Evolutionary conservation across 116 monocot genomes (phyloP).

Genomic region (Trichopus zeylanicus): DNA sequence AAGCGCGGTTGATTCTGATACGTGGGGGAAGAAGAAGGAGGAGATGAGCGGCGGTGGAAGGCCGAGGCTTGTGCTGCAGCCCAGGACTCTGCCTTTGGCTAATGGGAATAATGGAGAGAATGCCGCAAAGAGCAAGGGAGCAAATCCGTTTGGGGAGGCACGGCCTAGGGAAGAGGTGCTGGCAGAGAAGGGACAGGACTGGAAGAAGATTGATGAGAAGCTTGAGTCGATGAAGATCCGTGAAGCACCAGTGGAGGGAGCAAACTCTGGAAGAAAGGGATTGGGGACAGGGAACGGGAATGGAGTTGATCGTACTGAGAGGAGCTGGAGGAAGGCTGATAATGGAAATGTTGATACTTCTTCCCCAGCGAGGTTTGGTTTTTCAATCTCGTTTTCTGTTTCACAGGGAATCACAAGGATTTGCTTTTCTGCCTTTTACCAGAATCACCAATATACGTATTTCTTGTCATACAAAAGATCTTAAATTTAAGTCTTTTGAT

Average conservation of each 20-base stretch:
- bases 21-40: conserved; percentile 28
- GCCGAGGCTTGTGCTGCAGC: conserved; percentile 74
- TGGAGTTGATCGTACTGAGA: conserved; percentile 38
- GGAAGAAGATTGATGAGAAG: conserved; percentile 86
- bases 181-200: conserved; percentile 87
- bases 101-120: conserved; percentile 18
- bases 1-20: conserved; percentile 29
- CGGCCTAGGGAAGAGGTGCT: conserved; percentile 87
- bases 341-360: conserved; percentile 17
- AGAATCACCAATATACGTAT: neutral
- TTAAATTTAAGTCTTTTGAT: too few species aligned
- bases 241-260: conserved; percentile 21
- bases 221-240: conserved; percentile 46
- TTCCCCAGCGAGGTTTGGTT: conserved; percentile 20
- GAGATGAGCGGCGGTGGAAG: conserved; percentile 25
- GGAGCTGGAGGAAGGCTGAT: conserved; percentile 67
- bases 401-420: neutral
- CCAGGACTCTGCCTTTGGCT: conserved; percentile 48
- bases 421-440: neutral
- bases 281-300: conserved; percentile 16
- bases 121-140: conserved; percentile 23
- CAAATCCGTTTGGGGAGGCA: conserved; percentile 83
- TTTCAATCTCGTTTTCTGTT: neutral
- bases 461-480: too few species aligned
- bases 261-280: conserved; percentile 26